phyloP scores from a whole-genome alignment of 306 rosid species.

The Comarum palustre region DNA sequence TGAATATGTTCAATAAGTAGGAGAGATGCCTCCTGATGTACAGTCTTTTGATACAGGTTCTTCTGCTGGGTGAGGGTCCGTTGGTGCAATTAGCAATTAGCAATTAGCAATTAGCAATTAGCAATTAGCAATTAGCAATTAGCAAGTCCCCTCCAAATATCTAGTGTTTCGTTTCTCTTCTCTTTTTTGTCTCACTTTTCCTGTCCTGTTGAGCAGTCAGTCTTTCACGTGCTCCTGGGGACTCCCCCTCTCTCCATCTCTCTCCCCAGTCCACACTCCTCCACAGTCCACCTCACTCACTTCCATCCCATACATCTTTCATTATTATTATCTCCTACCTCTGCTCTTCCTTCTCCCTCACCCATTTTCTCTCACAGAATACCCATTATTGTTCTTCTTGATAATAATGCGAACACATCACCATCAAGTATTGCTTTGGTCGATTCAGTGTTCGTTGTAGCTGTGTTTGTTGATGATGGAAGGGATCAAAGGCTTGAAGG shows the following conservation, averaged over 20 bases:
- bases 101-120: too few relatives aligned
- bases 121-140: too few relatives aligned
- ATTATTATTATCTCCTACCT: background rate
- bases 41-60: constrained; percentile 1
- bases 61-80: constrained; percentile 1
- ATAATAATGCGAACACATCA: background rate
- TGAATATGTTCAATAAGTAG: too few relatives aligned
- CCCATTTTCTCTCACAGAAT: constrained; percentile 11
- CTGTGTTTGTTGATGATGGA: constrained; percentile 35
- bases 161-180: constrained; percentile 4
- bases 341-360: constrained; percentile 2
- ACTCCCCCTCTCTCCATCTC: constrained; percentile 28
- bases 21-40: background rate
- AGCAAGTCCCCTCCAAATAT: background rate
- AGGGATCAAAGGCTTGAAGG: constrained; percentile 35
- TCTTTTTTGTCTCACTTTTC: constrained; percentile 24
- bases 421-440: background rate
- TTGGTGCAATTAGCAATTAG: too few relatives aligned
- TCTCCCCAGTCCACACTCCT: background rate
- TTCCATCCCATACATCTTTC: constrained; percentile 12
- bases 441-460: background rate
- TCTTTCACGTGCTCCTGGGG: constrained; percentile 72
- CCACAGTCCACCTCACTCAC: constrained; percentile 7
- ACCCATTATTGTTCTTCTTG: background rate
- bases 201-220: constrained; percentile 35